These are phyloP conservation scores for Gymnopus androsaceus DNA, from an alignment of 1,284 basidiomycete species.

Conservation along the genomic window DNA sequence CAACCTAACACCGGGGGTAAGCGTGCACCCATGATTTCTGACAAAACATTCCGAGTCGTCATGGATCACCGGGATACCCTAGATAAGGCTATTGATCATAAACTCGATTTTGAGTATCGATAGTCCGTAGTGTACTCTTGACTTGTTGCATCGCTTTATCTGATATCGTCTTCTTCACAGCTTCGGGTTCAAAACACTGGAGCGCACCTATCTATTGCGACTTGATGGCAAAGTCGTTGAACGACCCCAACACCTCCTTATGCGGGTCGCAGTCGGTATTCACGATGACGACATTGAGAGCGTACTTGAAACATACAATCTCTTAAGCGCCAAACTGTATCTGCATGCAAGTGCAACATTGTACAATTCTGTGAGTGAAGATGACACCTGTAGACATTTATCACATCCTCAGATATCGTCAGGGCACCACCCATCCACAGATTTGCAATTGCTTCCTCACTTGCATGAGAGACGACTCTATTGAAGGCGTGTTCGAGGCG, in stretches of 20 bases:
- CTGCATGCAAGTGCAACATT: conserved; percentile 97
- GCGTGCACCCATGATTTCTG: conserved; percentile 88
- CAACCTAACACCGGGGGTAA: conserved; percentile 90
- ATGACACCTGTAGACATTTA: too few relatives aligned
- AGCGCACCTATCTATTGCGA: conserved; percentile 94
- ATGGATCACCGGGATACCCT: conserved; percentile 81
- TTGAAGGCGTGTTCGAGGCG: conserved; percentile 98
- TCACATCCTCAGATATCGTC: too few relatives aligned
- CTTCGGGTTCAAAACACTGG: conserved; percentile 99
- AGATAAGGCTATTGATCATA: conserved; percentile 95
- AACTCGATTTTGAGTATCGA: conserved; percentile 97
- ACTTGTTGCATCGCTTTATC: background rate
- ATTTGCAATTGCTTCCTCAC: conserved; percentile 98
- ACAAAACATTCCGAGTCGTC: conserved; percentile 84
- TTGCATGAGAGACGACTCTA: conserved; percentile 98
- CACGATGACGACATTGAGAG: conserved; percentile 90
- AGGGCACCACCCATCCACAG: conserved; percentile 94
- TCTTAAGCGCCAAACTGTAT: conserved; percentile 97
- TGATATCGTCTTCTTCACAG: conserved; percentile 39
- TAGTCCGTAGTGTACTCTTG: conserved; percentile 50
- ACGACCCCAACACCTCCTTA: conserved; percentile 98
- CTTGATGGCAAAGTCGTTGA: conserved; percentile 95
- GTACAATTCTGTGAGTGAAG: conserved; percentile 98
- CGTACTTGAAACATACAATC: conserved; percentile 88
- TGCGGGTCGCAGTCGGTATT: conserved; percentile 98